phyloP scores from a whole-genome alignment of 2,329 filamentous ascomycete species.

The Colletotrichum camelliae region DNA sequence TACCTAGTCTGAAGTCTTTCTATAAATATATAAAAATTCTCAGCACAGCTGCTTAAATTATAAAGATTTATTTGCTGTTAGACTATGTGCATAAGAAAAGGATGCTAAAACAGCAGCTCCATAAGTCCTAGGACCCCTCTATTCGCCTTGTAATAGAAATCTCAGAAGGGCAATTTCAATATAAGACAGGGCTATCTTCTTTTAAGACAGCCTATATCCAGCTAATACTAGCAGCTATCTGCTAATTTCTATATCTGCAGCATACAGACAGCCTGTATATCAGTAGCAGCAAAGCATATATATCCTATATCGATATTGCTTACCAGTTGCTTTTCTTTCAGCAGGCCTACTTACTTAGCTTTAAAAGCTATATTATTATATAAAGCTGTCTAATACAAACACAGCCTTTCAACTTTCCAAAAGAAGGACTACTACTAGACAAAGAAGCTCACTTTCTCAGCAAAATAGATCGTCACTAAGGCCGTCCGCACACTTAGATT shows the following conservation, averaged over 20 bases:
- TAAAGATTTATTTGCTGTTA: background rate
- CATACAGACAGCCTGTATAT: background rate
- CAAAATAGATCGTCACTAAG: background rate
- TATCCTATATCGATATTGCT: background rate
- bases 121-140: background rate
- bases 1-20: slow-evolving; percentile 1
- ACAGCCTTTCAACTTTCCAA: background rate
- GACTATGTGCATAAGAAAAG: background rate
- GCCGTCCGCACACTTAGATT: background rate
- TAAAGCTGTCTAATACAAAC: background rate
- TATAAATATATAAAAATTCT: background rate
- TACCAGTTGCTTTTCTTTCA: slow-evolving; percentile 4
- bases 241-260: slow-evolving; percentile 19
- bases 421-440: background rate
- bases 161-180: slow-evolving; percentile 18
- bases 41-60: background rate
- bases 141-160: slow-evolving; percentile 15
- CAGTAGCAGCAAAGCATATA: background rate
- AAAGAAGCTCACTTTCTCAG: background rate
- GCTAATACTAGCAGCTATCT: slow-evolving; percentile 15
- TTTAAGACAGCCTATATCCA: slow-evolving; percentile 20
- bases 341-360: slow-evolving; percentile 15
- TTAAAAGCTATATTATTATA: background rate
- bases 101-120: too few relatives aligned
- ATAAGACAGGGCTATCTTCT: background rate